Conservation (phyloP, 73 alveolate species). For the Urostyla sp. region DNA sequence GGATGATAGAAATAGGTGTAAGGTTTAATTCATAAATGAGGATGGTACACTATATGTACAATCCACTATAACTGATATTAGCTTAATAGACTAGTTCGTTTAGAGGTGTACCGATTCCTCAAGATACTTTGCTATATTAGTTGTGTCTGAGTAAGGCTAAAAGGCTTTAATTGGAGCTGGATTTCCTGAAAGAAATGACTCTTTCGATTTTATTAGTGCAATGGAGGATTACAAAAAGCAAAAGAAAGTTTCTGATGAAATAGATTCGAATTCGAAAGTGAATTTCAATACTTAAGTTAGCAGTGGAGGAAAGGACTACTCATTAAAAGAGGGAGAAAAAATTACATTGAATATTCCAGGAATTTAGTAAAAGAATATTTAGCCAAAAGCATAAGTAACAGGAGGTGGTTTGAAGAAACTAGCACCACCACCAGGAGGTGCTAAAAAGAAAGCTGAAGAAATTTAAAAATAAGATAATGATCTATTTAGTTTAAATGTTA, state of each 20-base stretch:
- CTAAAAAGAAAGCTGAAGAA: too few species aligned
- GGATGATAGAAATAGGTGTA: slow-evolving; percentile 26
- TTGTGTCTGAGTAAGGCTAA: slow-evolving; percentile 14
- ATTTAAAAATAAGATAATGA: too few species aligned
- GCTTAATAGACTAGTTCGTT: slow-evolving; percentile 38
- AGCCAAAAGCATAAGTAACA: background rate
- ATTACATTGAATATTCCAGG: slow-evolving; percentile 62
- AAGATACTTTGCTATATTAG: slow-evolving; percentile 41
- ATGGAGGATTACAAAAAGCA: slow-evolving; percentile 65
- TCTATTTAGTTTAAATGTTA: too few species aligned
- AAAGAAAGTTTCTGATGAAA: slow-evolving; percentile 39
- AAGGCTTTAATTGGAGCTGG: slow-evolving; percentile 62
- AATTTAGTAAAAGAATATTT: background rate
- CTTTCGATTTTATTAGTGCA: slow-evolving; percentile 64
- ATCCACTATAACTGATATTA: slow-evolving; percentile 11
- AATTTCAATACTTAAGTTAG: background rate
- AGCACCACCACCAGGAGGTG: slow-evolving; percentile 78
- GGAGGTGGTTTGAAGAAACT: slow-evolving; percentile 68
- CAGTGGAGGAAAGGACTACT: slow-evolving; percentile 51
- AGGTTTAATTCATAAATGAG: slow-evolving; percentile 30
- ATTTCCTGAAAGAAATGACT: slow-evolving; percentile 72
- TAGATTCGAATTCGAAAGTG: slow-evolving; percentile 8
- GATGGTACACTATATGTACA: slow-evolving; percentile 37
- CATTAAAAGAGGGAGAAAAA: slow-evolving; percentile 71
- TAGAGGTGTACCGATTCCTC: slow-evolving; percentile 52